A percentile compares a stretch with the other conserved stretches of the same genome.
Conservation (phyloP, 2,329 filamentous ascomycete species). For the Penicillium sp. region DNA sequence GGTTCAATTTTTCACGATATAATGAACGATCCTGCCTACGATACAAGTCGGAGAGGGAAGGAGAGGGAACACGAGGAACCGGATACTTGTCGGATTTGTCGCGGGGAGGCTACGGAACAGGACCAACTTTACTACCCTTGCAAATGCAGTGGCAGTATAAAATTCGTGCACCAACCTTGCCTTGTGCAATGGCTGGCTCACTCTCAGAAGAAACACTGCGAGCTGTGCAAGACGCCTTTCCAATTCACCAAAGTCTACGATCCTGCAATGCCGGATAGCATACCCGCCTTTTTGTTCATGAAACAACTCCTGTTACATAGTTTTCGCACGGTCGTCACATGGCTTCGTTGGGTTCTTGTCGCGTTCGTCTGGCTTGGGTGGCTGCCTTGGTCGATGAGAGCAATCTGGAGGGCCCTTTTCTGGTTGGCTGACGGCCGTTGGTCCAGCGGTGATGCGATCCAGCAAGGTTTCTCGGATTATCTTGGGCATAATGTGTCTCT, state of each 20-base stretch:
- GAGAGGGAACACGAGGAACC: slow-evolving; percentile 56
- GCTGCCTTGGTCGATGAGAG: slow-evolving; percentile 88
- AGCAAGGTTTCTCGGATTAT: slow-evolving; percentile 25
- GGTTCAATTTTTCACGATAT: slow-evolving; percentile 50
- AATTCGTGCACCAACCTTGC: slow-evolving; percentile 96
- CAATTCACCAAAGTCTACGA: slow-evolving; percentile 98
- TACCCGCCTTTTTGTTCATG: slow-evolving; percentile 81
- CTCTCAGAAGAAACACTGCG: slow-evolving; percentile 99
- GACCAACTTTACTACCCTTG: slow-evolving; percentile 96
- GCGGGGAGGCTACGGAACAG: slow-evolving; percentile 78
- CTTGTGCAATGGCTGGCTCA: slow-evolving; percentile 99
- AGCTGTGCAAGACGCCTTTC: slow-evolving; percentile 98
- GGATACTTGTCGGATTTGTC: slow-evolving; percentile 96
- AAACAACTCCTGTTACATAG: slow-evolving; percentile 77
- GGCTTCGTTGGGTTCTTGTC: slow-evolving; percentile 79
- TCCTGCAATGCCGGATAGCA: slow-evolving; percentile 83
- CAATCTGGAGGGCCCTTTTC: slow-evolving; percentile 91
- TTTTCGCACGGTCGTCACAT: slow-evolving; percentile 72
- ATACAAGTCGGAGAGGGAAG: slow-evolving; percentile 45
- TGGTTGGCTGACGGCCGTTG: slow-evolving; percentile 86
- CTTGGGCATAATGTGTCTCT: slow-evolving; percentile 31
- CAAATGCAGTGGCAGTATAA: slow-evolving; percentile 99
- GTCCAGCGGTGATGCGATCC: slow-evolving; percentile 42
- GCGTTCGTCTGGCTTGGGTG: slow-evolving; percentile 85
- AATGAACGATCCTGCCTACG: slow-evolving; percentile 63